Conservation (phyloP, 805 yeast species). For the Isabelozyma pseudorhagii region DNA sequence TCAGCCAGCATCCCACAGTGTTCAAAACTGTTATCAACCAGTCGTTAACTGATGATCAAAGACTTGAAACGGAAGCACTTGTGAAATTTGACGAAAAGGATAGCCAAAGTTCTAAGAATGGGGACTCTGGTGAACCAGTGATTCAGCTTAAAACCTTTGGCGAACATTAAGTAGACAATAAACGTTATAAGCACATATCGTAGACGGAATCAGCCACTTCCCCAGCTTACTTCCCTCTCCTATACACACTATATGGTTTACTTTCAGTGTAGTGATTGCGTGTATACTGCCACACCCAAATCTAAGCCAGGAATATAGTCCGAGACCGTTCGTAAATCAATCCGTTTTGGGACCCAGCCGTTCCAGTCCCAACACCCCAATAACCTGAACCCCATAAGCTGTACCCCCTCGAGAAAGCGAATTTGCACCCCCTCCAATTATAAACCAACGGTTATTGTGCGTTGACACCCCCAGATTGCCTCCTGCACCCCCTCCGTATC, state of each 20-base stretch:
- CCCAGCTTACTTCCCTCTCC: too few relatives aligned
- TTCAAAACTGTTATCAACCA: conserved; percentile 49
- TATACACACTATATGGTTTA: too few relatives aligned
- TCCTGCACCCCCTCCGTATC: background rate
- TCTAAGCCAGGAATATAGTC: background rate
- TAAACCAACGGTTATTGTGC: background rate
- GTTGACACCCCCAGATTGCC: background rate
- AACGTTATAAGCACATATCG: background rate
- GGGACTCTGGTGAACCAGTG: conserved; percentile 4
- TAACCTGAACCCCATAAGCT: too few relatives aligned
- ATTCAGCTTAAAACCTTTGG: conserved; percentile 25
- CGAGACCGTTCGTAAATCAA: background rate
- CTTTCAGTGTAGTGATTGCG: too few relatives aligned
- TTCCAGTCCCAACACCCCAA: too few relatives aligned
- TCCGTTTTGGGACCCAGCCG: background rate
- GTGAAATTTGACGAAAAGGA: conserved; percentile 24
- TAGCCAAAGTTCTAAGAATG: background rate
- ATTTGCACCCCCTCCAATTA: background rate
- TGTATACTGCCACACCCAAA: too few relatives aligned
- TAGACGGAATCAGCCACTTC: too few relatives aligned
- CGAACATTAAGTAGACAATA: background rate
- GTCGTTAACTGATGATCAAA: conserved; percentile 38
- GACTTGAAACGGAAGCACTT: conserved; percentile 39
- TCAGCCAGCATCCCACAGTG: conserved; percentile 38
- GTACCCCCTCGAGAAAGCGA: background rate